These are phyloP conservation scores for Annulohypoxylon truncatum DNA, from an alignment of 2,329 filamentous ascomycete genomes.

Conservation along the genomic window DNA sequence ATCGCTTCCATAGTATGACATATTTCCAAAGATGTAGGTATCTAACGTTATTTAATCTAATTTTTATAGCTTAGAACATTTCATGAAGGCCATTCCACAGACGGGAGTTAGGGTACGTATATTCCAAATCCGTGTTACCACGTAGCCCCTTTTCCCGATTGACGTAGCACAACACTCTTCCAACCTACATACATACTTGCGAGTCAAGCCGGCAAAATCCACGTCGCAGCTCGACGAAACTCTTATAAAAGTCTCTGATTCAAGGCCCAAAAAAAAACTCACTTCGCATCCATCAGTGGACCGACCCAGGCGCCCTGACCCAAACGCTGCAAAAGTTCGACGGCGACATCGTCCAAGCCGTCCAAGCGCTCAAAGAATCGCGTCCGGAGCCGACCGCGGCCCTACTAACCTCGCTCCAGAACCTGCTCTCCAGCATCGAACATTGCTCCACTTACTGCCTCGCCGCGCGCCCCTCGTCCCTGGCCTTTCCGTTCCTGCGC, in stretches of 20 bases:
- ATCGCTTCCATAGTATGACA: conserved; percentile 47
- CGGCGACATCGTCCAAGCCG: conserved; percentile 53
- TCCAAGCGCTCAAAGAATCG: conserved; percentile 53
- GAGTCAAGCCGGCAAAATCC: not conserved
- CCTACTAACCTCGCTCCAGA: conserved; percentile 37
- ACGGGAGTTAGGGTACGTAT: conserved; percentile 21
- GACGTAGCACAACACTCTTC: not conserved
- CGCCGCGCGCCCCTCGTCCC: conserved; percentile 1
- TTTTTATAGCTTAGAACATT: conserved; percentile 44
- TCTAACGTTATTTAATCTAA: not conserved
- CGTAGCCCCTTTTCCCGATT: not conserved
- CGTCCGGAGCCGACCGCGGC: conserved; percentile 33
- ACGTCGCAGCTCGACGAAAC: not conserved
- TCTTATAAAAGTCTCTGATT: not conserved
- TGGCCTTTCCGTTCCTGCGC: conserved; percentile 46
- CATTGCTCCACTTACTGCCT: conserved; percentile 45
- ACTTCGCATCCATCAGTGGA: conserved; percentile 34
- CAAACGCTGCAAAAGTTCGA: conserved; percentile 44
- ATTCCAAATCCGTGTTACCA: not conserved
- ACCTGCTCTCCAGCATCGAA: conserved; percentile 40
- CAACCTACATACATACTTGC: not conserved
- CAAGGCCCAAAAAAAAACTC: not conserved
- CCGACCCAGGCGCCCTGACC: conserved; percentile 36
- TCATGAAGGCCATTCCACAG: conserved; percentile 37
- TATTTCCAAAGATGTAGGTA: not conserved